Evolutionary conservation across 352 stramenopile genomes (phyloP), one percentile per base, ranked within the genome.

Genomic region (Blastocystis sp.): DNA sequence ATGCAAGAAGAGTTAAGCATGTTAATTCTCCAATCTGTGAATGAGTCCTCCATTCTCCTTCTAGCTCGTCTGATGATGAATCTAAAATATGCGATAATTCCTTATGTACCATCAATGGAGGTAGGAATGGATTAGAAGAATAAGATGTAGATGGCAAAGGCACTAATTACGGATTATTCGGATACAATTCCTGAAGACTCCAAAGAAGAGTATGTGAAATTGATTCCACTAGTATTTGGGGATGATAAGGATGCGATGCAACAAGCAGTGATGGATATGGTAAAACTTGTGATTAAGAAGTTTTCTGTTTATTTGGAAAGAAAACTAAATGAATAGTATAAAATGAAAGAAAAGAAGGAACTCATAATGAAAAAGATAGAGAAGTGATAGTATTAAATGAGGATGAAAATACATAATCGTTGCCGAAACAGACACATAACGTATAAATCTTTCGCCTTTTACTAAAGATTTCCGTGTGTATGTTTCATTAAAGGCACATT

Each of bases 401-500:
- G 3, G 27, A 61, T 16, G 12, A 61, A 14, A 32, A 61, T n/a
- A 61, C 5, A 61, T 16, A 12, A 59, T 54, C 5, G 66, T 78
- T 78, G 66, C 66, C 43, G 66, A 78, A 51, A 78, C 35, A 58
- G 21, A 78, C 66, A 78, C 66, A 78, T 37, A 78, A 78, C 66
- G 66, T 78, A 78, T 78, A 78, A 78, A 78, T 78, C 66, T 78
- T 78, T 78, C 66, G 66, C 66, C 66, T 78, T 78, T 78, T 78
- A 78, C 66, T 78, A 78, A 78, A 78, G 66, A 78, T 78, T 78
- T 78, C 66, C 66, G 66, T 78, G 66, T 78, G 66, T 78, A 57
- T 58, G 43, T 78, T 78, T 78, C 66, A 61, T 37, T 78, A 39
- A 78, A 78, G 66, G 66, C 66, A 78, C 66, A 78, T 56, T 58